These are phyloP conservation scores for Russula ochroleuca DNA, from an alignment of 768 basidiomycete genomes.

Conservation along the genomic window DNA sequence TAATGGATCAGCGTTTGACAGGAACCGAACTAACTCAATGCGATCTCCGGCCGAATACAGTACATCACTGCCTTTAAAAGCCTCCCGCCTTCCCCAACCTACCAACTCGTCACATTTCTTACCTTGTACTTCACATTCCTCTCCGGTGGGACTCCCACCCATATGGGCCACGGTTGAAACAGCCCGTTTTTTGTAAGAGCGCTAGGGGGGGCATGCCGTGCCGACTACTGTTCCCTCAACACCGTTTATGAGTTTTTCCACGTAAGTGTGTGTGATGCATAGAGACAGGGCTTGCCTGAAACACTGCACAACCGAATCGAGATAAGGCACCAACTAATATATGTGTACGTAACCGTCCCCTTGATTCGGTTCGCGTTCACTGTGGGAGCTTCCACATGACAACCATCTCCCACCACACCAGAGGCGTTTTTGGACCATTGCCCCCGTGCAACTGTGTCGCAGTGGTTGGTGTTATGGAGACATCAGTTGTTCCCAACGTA, in stretches of 20 bases:
- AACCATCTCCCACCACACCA: background rate
- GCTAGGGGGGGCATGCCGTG: background rate
- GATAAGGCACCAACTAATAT: slow-evolving; percentile 3
- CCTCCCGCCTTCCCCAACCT: background rate
- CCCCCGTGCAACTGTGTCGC: background rate
- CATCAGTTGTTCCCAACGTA: background rate
- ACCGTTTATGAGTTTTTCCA: background rate
- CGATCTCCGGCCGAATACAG: slow-evolving; percentile 15
- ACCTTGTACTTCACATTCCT: background rate
- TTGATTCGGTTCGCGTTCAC: background rate
- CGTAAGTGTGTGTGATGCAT: background rate
- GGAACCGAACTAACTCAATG: slow-evolving; percentile 24
- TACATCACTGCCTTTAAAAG: background rate
- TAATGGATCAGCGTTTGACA: slow-evolving; percentile 28
- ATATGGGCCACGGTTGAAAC: background rate
- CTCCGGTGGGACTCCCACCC: background rate
- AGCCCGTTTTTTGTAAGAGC: slow-evolving; percentile 3
- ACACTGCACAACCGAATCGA: background rate
- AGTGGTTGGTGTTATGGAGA: background rate
- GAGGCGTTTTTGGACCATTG: background rate
- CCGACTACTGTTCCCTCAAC: background rate
- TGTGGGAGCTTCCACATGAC: background rate
- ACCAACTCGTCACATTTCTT: background rate
- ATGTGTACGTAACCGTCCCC: slow-evolving; percentile 5
- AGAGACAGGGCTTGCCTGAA: slow-evolving; percentile 5